Conservation (phyloP, 208 protist genomes). For the Crithidia acanthocephali region DNA sequence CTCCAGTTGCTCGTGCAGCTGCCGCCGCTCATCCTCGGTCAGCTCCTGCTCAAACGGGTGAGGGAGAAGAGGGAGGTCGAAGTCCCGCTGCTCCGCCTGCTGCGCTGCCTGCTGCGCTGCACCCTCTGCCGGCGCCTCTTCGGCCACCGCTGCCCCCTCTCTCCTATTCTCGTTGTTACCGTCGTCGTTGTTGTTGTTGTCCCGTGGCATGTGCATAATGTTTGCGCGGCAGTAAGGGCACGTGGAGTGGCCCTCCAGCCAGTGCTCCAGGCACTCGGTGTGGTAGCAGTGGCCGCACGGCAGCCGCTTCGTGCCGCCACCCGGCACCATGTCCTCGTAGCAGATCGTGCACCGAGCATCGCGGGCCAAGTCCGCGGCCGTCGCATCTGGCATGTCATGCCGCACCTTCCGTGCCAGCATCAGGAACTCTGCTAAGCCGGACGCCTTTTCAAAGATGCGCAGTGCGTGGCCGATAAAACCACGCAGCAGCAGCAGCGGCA, state of each 20-base stretch:
- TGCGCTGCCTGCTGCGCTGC: neutral
- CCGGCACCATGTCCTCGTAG: slow-evolving; percentile 80
- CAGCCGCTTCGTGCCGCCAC: slow-evolving; percentile 58
- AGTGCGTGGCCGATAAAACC: slow-evolving; percentile 42
- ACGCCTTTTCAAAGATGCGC: slow-evolving; percentile 42
- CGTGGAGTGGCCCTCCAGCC: slow-evolving; percentile 77
- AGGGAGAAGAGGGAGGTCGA: neutral
- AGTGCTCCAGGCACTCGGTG: slow-evolving; percentile 70
- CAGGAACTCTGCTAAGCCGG: slow-evolving; percentile 43
- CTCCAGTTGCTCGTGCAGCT: neutral
- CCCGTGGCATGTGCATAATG: slow-evolving; percentile 39
- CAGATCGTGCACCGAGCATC: slow-evolving; percentile 83
- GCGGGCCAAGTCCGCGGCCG: slow-evolving; percentile 55
- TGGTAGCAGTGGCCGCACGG: slow-evolving; percentile 90
- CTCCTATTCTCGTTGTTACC: too few species aligned
- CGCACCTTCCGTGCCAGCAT: slow-evolving; percentile 42
- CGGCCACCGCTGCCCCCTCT: neutral
- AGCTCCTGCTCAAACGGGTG: slow-evolving; percentile 10
- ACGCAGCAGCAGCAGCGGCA: slow-evolving; percentile 63
- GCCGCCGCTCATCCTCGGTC: slow-evolving; percentile 21
- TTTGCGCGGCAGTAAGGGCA: slow-evolving; percentile 88
- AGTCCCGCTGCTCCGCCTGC: neutral
- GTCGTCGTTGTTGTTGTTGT: neutral
- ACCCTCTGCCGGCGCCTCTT: neutral
- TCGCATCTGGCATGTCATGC: slow-evolving; percentile 43